Evolutionary conservation across 805 yeast genomes (phyloP), one percentile per base, ranked within the genome.

Genomic region (Ogataea methanolica): DNA sequence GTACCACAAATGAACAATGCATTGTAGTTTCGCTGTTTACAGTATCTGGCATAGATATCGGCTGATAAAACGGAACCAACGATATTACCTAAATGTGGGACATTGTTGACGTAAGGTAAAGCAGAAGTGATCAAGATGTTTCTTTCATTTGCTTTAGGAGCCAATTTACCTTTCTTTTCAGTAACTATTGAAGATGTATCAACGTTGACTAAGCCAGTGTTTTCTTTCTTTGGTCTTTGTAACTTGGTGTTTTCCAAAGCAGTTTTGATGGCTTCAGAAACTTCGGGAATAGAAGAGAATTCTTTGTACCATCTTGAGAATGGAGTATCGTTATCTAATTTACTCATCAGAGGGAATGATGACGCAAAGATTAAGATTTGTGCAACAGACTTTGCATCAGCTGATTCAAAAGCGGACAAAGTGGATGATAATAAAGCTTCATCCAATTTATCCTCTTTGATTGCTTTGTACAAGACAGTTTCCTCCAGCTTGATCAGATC

Each of bases 31-130:
- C 97, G 82, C 59, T 85, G 83, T 68, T 90, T 91, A 65, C 87
- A 80, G 68, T 88, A 94, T 63, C 98, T 82, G 47, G 97, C 78
- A 69, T 79, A 94, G 53, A 92, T 88, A 71, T 94, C 99, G 33
- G 99, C 99, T 49, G 90, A 80, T 54, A 94, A 76, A 36, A 92
- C 97, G 33, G 96, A 86, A 6, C 99, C 99, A 47, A 94, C 82
- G 57, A 94, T 90, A 72, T 94, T 94, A 61, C 99, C 99, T 66
- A 94, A 76, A 70, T 94, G 99, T 40, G 99, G 99, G 44, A 94
- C 99, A 63, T 94, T 94, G 72, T 94, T 94, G 46, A 94, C 99
- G 60, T 94, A 94, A 11, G 99, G 99, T 60, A 94, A 78, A 33
- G 99, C 98, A 23, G 98, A 91, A 1, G 98, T 92, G 62, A 94